Percentiles rank a stretch among this genome's conserved stretches.
Conservation (phyloP, 1,284 basidiomycete species). For the Porodaedalea pini region DNA sequence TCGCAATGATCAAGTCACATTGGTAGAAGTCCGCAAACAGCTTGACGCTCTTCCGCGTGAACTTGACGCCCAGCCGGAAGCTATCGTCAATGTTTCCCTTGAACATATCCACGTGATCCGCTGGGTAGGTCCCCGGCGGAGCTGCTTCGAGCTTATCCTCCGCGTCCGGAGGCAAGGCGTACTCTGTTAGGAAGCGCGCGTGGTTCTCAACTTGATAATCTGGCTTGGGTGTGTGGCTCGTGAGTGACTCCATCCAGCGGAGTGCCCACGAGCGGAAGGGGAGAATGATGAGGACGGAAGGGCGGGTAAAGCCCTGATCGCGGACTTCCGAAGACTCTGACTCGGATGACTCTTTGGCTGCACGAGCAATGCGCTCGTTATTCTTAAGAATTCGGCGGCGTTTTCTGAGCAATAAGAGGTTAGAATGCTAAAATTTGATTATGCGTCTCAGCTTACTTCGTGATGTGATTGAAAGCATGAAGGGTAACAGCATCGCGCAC, state of each 20-base stretch:
- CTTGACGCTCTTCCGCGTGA: slow-evolving; percentile 87
- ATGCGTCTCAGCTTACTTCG: slow-evolving; percentile 51
- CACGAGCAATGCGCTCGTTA: slow-evolving; percentile 82
- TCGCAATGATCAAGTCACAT: slow-evolving; percentile 90
- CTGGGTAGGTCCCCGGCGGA: slow-evolving; percentile 75
- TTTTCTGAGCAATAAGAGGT: slow-evolving; percentile 55
- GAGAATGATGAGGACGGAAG: slow-evolving; percentile 87
- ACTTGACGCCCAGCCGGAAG: slow-evolving; percentile 89
- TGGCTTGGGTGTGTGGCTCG: slow-evolving; percentile 62
- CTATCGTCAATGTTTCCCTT: slow-evolving; percentile 97
- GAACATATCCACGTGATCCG: slow-evolving; percentile 92
- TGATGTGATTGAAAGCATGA: slow-evolving; percentile 82
- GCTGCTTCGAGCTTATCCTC: slow-evolving; percentile 80
- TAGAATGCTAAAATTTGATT: slow-evolving; percentile 1
- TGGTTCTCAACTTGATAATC: slow-evolving; percentile 82
- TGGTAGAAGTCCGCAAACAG: slow-evolving; percentile 88
- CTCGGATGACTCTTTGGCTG: slow-evolving; percentile 49
- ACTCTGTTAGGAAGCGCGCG: slow-evolving; percentile 79
- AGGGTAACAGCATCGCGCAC: slow-evolving; percentile 67
- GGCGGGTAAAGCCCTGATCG: slow-evolving; percentile 97
- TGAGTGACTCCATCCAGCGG: slow-evolving; percentile 70
- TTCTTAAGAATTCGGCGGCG: slow-evolving; percentile 91
- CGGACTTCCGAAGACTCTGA: slow-evolving; percentile 58
- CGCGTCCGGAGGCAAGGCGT: slow-evolving; percentile 74
- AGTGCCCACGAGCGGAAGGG: slow-evolving; percentile 91